phyloP scores from a whole-genome alignment of 768 basidiomycete genomes.

The Naganishia friedmannii region DNA sequence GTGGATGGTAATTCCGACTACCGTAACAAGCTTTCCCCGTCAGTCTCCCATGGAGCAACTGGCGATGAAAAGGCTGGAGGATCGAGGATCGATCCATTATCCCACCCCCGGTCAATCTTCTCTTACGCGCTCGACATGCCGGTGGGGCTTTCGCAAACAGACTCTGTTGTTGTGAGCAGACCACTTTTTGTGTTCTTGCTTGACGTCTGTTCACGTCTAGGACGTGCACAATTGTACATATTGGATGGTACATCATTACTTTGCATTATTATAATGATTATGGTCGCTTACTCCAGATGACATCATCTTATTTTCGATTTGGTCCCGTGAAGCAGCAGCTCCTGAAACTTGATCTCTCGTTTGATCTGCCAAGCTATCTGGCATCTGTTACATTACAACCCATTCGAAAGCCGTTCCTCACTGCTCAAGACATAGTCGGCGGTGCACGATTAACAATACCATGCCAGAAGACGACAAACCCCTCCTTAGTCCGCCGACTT shows the following conservation, averaged over 20 bases:
- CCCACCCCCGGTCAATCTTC: no score
- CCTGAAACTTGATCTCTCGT: no score
- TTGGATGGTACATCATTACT: no score
- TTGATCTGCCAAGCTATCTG: no score
- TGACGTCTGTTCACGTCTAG: not conserved
- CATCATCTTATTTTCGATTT: no score
- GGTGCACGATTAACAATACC: not conserved
- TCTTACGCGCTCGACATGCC: not conserved
- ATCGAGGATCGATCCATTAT: conserved; percentile 8
- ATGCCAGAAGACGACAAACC: conserved; percentile 15
- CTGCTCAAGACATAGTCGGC: no score
- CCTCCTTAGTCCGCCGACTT: not conserved
- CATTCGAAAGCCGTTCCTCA: no score
- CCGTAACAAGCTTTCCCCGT: not conserved
- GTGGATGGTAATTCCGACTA: conserved; percentile 17
- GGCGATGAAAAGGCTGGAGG: conserved; percentile 18
- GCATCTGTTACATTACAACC: no score
- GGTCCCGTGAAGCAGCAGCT: no score
- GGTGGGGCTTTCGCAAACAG: not conserved
- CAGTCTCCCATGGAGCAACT: not conserved
- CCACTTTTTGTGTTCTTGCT: not conserved
- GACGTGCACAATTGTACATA: conserved; percentile 5
- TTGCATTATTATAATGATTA: no score
- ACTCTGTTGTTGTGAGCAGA: not conserved
- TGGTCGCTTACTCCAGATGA: no score